Percentiles rank a stretch among this genome's conserved stretches.
Evolutionary conservation across 345 rosid species (phyloP).

Genomic region (Salix suchowensis): DNA sequence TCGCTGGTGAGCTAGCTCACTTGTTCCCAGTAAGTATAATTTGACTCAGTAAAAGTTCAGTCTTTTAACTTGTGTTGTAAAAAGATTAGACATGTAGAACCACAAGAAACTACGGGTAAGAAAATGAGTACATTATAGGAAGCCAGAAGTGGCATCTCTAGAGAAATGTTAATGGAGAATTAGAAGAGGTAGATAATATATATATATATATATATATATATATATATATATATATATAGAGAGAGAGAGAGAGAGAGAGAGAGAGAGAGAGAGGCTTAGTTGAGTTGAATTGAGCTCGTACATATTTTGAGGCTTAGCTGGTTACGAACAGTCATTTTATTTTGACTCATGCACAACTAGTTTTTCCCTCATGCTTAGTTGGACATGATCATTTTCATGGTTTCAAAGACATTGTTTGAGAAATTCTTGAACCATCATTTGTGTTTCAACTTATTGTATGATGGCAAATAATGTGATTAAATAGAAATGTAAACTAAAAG

Average conservation of each 20-base stretch:
- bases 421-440: neutral
- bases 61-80: neutral
- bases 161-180: no score
- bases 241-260: no score
- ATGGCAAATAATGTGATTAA: neutral
- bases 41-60: neutral
- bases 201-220: no score
- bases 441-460: neutral
- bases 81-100: no score
- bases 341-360: neutral
- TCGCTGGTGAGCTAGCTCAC: constrained; percentile 48
- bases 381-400: neutral
- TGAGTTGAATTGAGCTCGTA: neutral
- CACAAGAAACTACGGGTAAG: no score
- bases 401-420: neutral
- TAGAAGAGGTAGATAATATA: no score
- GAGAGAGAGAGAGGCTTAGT: neutral
- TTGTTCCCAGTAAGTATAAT: neutral
- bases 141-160: no score
- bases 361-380: neutral
- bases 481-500: neutral
- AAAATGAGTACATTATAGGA: no score
- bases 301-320: neutral
- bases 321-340: neutral
- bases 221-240: no score